These are phyloP conservation scores for Aspergillus pseudotamarii DNA, from an alignment of 2,329 filamentous ascomycete species.

Conservation along the genomic window DNA sequence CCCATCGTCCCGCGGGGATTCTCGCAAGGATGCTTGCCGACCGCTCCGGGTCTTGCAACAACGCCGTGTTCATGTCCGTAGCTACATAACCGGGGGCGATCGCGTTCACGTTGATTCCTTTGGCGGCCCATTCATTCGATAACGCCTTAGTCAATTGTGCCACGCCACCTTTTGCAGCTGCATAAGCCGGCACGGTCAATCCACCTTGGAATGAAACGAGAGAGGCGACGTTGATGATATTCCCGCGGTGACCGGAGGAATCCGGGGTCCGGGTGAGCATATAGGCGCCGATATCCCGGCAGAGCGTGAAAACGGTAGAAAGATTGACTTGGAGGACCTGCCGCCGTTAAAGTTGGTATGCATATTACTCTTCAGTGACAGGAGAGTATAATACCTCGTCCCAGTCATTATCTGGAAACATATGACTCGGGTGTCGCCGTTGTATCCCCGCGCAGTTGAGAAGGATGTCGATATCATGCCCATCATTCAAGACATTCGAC, in stretches of 20 bases:
- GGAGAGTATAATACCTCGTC: constrained; percentile 52
- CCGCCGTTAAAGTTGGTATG: background rate
- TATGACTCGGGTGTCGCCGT: constrained; percentile 69
- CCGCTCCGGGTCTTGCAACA: constrained; percentile 71
- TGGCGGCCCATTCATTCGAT: constrained; percentile 81
- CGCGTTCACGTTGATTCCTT: constrained; percentile 81
- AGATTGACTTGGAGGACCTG: constrained; percentile 82
- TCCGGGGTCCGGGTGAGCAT: constrained; percentile 22
- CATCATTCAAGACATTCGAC: constrained; percentile 31
- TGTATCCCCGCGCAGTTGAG: constrained; percentile 85
- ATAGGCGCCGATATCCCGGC: constrained; percentile 26
- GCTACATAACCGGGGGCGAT: constrained; percentile 88
- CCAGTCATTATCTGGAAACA: constrained; percentile 74
- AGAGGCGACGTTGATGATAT: constrained; percentile 81
- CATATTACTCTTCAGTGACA: background rate
- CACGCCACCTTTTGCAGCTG: constrained; percentile 82
- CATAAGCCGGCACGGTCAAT: constrained; percentile 84
- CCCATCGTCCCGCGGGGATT: constrained; percentile 85
- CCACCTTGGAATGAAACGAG: constrained; percentile 85
- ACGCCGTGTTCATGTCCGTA: constrained; percentile 86
- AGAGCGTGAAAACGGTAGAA: constrained; percentile 69
- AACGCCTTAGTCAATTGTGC: constrained; percentile 83
- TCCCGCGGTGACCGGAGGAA: constrained; percentile 4
- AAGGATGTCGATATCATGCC: constrained; percentile 69
- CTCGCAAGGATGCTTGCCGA: constrained; percentile 73